These are phyloP conservation scores for Cucurbita maxima DNA, from an alignment of 306 rosid genomes.

Conservation along the genomic window DNA sequence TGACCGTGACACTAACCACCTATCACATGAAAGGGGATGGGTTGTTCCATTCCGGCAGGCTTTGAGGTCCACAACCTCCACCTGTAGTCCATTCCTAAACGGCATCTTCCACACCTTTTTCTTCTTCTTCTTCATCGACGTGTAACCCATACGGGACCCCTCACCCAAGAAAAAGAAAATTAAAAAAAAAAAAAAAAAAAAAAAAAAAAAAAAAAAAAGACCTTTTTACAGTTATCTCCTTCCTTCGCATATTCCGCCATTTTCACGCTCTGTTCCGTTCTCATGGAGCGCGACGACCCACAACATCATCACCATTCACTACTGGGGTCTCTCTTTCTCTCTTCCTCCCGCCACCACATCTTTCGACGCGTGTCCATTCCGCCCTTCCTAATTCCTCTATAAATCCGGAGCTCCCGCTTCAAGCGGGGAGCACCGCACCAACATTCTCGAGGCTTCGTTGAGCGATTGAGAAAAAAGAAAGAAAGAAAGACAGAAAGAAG, in stretches of 20 bases:
- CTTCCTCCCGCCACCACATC: background rate
- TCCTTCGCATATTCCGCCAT: background rate
- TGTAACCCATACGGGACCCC: background rate
- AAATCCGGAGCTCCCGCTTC: background rate
- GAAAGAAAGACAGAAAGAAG: too few species aligned
- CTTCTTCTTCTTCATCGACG: background rate
- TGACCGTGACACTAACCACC: too few species aligned
- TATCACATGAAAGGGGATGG: too few species aligned
- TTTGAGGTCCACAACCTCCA: too few species aligned
- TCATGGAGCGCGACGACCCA: background rate
- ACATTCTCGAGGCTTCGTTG: background rate
- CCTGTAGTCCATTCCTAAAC: too few species aligned
- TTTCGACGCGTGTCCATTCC: background rate
- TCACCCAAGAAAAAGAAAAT: too few species aligned
- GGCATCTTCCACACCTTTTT: too few species aligned
- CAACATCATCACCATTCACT: background rate
- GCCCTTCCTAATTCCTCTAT: background rate
- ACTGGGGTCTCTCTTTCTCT: background rate
- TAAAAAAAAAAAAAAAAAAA: too few species aligned
- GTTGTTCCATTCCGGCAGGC: too few species aligned
- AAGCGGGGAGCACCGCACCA: background rate
- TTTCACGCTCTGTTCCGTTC: background rate
- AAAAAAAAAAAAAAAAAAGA: too few species aligned
- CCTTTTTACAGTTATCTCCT: background rate
- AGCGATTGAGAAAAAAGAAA: background rate